Evolutionary conservation across 345 rosid species (phyloP).

Genomic region (Tarenaya hassleriana): DNA sequence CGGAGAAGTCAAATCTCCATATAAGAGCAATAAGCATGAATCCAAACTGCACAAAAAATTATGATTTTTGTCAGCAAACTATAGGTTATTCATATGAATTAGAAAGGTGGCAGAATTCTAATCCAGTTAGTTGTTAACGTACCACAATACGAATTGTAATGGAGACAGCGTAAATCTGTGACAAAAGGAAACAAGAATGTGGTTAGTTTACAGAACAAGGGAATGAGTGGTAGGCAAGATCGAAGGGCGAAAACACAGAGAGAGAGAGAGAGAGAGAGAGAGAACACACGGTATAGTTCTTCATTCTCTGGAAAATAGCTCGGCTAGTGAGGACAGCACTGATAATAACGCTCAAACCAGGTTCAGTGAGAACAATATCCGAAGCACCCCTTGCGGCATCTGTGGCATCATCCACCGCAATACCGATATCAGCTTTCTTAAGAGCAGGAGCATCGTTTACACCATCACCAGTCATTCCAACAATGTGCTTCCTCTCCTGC

Average conservation of each 20-base stretch:
- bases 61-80: constrained; percentile 13
- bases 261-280: not conserved
- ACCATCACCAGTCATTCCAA: constrained; percentile 96
- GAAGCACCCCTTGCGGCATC: constrained; percentile 93
- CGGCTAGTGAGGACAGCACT: constrained; percentile 93
- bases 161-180: constrained; percentile 35
- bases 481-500: constrained; percentile 74
- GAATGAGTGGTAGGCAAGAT: constrained; percentile 5
- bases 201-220: constrained; percentile 4
- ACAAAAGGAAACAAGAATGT: constrained; percentile 7
- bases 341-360: constrained; percentile 84
- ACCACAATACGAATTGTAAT: constrained; percentile 49
- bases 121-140: constrained; percentile 13
- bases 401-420: constrained; percentile 90
- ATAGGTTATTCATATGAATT: not conserved
- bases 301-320: constrained; percentile 91
- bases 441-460: constrained; percentile 92
- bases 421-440: constrained; percentile 83
- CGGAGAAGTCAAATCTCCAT: constrained; percentile 47
- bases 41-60: constrained; percentile 29
- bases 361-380: constrained; percentile 87
- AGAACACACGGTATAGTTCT: constrained; percentile 64
- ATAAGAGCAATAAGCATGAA: constrained; percentile 42
- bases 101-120: constrained; percentile 5
- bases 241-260: not conserved